These are phyloP conservation scores for Carallia brachiata DNA, from an alignment of 345 rosid species.

Conservation along the genomic window DNA sequence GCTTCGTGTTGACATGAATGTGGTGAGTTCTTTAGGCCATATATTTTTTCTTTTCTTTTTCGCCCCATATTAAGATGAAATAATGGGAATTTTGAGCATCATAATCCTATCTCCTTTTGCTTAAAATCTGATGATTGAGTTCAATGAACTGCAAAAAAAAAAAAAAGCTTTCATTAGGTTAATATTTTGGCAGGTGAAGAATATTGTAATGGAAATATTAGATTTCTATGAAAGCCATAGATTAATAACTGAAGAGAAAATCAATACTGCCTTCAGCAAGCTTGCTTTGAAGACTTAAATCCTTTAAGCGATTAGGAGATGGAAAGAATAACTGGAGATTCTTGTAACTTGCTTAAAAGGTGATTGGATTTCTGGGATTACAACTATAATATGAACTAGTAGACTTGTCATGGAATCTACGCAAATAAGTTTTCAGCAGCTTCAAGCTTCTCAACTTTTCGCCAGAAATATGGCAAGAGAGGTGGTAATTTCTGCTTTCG, in stretches of 20 bases:
- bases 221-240: conserved; percentile 53
- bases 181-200: conserved; percentile 46
- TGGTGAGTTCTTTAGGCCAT: conserved; percentile 46
- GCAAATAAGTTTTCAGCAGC: too few relatives aligned
- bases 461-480: too few relatives aligned
- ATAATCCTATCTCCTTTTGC: neutral
- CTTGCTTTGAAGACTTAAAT: conserved; percentile 51
- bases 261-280: conserved; percentile 44
- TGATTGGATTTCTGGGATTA: too few relatives aligned
- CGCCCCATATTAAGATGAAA: neutral
- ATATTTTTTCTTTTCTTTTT: neutral
- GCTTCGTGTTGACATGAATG: conserved; percentile 90
- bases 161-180: neutral
- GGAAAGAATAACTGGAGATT: too few relatives aligned
- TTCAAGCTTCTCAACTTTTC: too few relatives aligned
- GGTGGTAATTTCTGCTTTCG: too few relatives aligned
- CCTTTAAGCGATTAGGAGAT: too few relatives aligned
- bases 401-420: too few relatives aligned
- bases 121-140: neutral
- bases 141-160: neutral
- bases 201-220: conserved; percentile 54
- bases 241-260: conserved; percentile 40
- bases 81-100: neutral
- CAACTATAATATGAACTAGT: neutral
- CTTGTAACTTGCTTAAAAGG: too few relatives aligned